Evolutionary conservation across 1,284 basidiomycete genomes (phyloP).

Genomic region (Ceratobasidium sp.): DNA sequence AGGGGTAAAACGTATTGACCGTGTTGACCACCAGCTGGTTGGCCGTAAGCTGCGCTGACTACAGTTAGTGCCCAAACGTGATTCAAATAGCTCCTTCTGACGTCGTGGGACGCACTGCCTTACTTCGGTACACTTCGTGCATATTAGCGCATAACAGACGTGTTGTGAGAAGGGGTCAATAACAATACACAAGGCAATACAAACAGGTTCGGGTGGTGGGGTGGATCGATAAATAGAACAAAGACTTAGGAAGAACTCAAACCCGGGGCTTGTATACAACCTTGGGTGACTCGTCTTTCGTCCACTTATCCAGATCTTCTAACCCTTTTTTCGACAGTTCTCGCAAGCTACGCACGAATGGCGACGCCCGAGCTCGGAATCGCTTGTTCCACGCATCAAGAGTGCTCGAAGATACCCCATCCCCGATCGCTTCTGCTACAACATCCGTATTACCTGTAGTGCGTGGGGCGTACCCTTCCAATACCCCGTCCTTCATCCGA

Average conservation of each 20-base stretch:
- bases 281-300: constrained; percentile 32
- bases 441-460: background rate
- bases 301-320: constrained; percentile 34
- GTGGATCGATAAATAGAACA: background rate
- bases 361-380: constrained; percentile 31
- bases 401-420: background rate
- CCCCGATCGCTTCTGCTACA: background rate
- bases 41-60: too few relatives aligned
- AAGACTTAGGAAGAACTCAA: background rate
- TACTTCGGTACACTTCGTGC: background rate
- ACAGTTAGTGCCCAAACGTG: too few relatives aligned
- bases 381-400: constrained; percentile 39
- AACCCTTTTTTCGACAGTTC: constrained; percentile 34
- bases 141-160: background rate
- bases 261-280: constrained; percentile 37
- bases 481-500: constrained; percentile 31
- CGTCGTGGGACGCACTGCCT: too few relatives aligned
- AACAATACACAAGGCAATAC: background rate
- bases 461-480: constrained; percentile 37
- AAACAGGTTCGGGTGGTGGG: background rate
- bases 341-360: constrained; percentile 30
- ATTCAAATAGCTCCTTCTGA: too few relatives aligned
- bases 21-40: background rate
- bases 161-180: constrained; percentile 21
- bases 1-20: background rate